Evolutionary conservation across 768 basidiomycete genomes (phyloP).

Genomic region (Podaxis sp.): DNA sequence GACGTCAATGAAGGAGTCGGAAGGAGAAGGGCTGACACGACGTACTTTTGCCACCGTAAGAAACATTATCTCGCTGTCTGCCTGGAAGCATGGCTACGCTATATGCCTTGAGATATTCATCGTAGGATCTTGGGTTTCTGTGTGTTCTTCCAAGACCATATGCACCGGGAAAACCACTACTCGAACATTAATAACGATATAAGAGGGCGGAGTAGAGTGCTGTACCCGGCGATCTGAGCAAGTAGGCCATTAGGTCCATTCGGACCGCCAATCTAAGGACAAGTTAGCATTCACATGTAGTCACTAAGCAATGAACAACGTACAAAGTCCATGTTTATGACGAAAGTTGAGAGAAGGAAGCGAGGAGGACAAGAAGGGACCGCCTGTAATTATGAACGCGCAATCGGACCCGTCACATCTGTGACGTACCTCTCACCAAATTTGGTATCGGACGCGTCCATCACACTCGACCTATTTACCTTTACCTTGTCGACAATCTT

Average conservation of each 20-base stretch:
- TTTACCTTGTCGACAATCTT: not conserved
- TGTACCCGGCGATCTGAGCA: conserved; percentile 64
- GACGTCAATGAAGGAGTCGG: conserved; percentile 13
- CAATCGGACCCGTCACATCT: conserved; percentile 29
- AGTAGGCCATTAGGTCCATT: conserved; percentile 62
- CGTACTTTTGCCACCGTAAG: conserved; percentile 95
- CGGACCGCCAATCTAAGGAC: conserved; percentile 39
- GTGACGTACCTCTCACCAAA: conserved; percentile 31
- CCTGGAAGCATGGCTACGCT: conserved; percentile 93
- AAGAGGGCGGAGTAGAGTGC: conserved; percentile 10
- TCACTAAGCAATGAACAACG: conserved; percentile 19
- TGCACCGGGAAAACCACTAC: conserved; percentile 54
- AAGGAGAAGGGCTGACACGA: conserved; percentile 15
- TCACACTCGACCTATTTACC: not conserved
- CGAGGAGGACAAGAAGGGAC: conserved; percentile 5
- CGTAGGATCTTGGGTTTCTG: conserved; percentile 73
- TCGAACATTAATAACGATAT: conserved; percentile 15
- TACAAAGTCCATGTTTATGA: conserved; percentile 44
- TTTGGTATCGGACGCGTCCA: conserved; percentile 34
- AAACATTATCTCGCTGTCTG: conserved; percentile 83
- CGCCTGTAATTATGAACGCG: conserved; percentile 15
- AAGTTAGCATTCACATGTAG: conserved; percentile 10
- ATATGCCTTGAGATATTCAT: conserved; percentile 93
- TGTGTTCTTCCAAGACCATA: conserved; percentile 44
- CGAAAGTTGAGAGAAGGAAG: conserved; percentile 15